Evolutionary conservation across 306 rosid genomes (phyloP), one percentile per base, ranked within the genome.

Genomic region (Canavalia ensiformis): DNA sequence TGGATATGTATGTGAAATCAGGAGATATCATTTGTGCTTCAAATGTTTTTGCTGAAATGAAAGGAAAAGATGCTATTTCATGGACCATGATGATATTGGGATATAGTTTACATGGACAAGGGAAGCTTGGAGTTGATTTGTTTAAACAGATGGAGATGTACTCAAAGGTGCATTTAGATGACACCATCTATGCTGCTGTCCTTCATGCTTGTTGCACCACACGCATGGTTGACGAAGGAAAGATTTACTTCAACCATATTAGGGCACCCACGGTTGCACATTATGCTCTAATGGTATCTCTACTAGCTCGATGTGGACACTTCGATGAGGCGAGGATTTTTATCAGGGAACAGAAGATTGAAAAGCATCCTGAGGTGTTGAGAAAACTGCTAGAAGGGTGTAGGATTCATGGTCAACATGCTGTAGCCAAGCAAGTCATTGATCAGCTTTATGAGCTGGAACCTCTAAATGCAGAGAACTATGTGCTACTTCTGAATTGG

Each of bases 1-100:
- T 84, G 74, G 97, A 92, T 52, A 89, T 88, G 95, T 89, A 92
- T 79, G 92, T 81, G 7, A 91, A 91, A 79, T 88, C 95, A 6
- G 97, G 95, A 72, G 87, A 25, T 56, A 82, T 90, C 12, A 69
- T 83, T 55, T 81, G 74, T 47, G 91, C 97, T 58, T 81, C 65
- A 34, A 87, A 82, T 82, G 59, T 85, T n/a, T 92, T 92, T 64
- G 51, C 65, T 2, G 79, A 67, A 72, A 80, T 89, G 83, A 87
- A 70, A 68, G n/a, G 70, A 64, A 89, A 49, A 52, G 94, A 92
- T 52, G 47, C 58, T 30, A 68, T 92, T 79, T 89, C 97, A 30
- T 92, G 88, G 91, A 91, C 92, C 1, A 79, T 84, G 86, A 87
- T 92, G 88, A 88, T 91, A 66, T 8, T 84, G 72, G 95, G 95